Conservation (phyloP, 2,329 filamentous ascomycete species). For the Colletotrichum lindemuthianum region DNA sequence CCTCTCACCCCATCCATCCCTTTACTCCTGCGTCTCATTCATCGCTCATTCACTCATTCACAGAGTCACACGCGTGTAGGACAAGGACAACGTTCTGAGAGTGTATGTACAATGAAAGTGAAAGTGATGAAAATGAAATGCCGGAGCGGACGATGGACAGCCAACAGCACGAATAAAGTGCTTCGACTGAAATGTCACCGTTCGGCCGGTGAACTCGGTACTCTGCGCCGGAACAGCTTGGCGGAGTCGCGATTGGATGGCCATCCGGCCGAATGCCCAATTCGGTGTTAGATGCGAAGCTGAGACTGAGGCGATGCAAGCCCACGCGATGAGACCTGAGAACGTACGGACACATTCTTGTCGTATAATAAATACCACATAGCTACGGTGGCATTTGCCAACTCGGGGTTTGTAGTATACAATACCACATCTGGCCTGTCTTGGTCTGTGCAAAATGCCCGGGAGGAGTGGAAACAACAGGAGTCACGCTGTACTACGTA, state of each 20-base stretch:
- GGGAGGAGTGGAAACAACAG: neutral
- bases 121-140: no score
- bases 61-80: neutral
- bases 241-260: conserved; percentile 29
- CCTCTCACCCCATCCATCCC: neutral
- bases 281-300: conserved; percentile 35
- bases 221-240: conserved; percentile 31
- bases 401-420: neutral
- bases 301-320: conserved; percentile 26
- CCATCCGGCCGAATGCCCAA: conserved; percentile 28
- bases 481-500: neutral
- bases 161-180: neutral
- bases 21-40: neutral
- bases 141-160: no score
- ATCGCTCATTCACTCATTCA: neutral
- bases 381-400: neutral
- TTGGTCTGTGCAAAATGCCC: neutral
- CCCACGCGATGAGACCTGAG: conserved; percentile 27
- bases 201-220: conserved; percentile 26
- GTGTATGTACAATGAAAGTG: no score
- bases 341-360: neutral
- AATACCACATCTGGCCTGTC: neutral
- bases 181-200: conserved; percentile 8
- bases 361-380: no score
- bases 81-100: no score